Evolutionary conservation across 306 rosid genomes (phyloP).

Genomic region (Quercus rubra): DNA sequence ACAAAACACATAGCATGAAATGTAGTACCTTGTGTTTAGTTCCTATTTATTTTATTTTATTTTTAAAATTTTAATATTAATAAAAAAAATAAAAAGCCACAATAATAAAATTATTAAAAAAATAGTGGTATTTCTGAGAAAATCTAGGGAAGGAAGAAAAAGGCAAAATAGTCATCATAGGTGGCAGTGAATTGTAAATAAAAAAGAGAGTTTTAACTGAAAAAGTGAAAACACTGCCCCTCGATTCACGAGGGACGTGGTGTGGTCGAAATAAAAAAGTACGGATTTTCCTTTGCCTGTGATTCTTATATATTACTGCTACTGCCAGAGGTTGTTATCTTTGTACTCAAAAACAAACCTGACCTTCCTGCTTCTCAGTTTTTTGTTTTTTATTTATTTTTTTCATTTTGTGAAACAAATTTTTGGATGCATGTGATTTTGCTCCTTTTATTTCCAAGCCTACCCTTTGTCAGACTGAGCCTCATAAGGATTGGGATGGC

Average conservation of each 20-base stretch:
- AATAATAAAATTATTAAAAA: conserved; percentile 3
- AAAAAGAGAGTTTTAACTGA: conserved; percentile 25
- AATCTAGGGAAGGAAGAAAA: conserved; percentile 35
- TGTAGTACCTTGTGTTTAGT: conserved; percentile 38
- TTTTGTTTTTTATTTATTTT: background rate
- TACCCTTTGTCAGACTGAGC: conserved; percentile 19
- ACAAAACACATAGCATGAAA: conserved; percentile 63
- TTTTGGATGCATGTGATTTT: conserved; percentile 42
- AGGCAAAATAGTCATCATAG: conserved; percentile 30
- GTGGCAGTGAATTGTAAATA: conserved; percentile 37
- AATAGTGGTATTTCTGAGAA: conserved; percentile 28
- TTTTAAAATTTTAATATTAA: background rate
- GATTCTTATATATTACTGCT: conserved; percentile 47
- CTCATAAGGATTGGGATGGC: background rate
- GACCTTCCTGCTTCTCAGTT: conserved; percentile 14
- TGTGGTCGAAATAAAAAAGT: conserved; percentile 23
- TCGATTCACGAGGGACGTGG: conserved; percentile 62
- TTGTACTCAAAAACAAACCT: conserved; percentile 63
- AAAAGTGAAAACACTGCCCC: conserved; percentile 55
- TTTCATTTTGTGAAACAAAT: background rate
- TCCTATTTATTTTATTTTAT: conserved; percentile 10
- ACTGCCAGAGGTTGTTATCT: conserved; percentile 81
- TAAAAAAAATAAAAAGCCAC: conserved; percentile 9
- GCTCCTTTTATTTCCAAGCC: conserved; percentile 14
- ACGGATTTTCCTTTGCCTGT: conserved; percentile 50